Base-by-base conservation (phyloP, 2,329 filamentous ascomycete species). In the Mycocentrospora acerina region DNA sequence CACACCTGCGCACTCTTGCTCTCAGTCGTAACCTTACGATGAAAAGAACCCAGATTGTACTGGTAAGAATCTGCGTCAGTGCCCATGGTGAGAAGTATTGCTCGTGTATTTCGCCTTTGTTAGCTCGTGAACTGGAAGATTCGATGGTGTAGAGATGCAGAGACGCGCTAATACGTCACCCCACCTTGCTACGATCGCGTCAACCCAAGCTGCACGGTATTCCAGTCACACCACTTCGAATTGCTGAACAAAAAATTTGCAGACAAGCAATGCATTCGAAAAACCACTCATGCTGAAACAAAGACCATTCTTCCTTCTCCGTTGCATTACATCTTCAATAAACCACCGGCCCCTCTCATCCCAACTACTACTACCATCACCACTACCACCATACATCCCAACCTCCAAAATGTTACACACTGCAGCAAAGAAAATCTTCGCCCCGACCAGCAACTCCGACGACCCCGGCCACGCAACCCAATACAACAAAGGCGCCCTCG, bases 401-500 rank as follows among this genome's bases (percentile, higher is more conserved):
- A 27, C 25, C n/a, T 31, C 16, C 30, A 57, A 29, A 16, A 64
- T 61, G 59, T 40, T 61, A 15, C 56, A 62, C 19, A 29, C 50
- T 7, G 41, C 46, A 29, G 64, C 46, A 29, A 66, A 74, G 52
- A 67, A 64, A 43, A 75, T 76, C 53, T 75, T 88, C 68, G 83
- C 85, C 5, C 84, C 85, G 4, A 80, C 81, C 29, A 80, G 54
- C 36, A 60, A 60, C 44, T 66, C 61, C n/a, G 31, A 77, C 25
- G 71, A 75, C 49, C 69, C 79, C 46, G 67, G 73, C 35, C 86
- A 86, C 64, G 88, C 89, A 9, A 81, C 80, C 16, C 89, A 95
- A 67, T 95, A 90, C 75, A 81, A 78, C 33, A 76, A 77, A 66
- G 80, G 79, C 54, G 74, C 76, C 1, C 80, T 95, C 19, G 73